phyloP scores from a whole-genome alignment of 73 alveolate genomes.

The Tetrahymena borealis region DNA sequence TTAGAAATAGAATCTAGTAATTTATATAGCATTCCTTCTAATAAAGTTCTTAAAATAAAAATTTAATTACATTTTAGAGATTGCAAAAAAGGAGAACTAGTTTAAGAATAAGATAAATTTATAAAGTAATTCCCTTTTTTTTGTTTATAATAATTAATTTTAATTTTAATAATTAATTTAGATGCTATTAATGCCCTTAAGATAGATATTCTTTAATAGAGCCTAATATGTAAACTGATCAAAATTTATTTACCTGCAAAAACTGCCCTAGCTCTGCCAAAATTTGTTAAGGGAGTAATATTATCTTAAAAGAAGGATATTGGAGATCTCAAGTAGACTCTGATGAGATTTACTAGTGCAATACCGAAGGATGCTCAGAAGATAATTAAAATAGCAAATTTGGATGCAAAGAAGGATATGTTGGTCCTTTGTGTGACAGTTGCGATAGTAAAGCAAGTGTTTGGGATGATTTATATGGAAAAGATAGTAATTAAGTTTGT shows the following conservation, averaged over 20 bases:
- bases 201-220: neutral
- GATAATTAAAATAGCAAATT: neutral
- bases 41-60: neutral
- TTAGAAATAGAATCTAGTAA: neutral
- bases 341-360: neutral
- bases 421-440: neutral
- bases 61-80: neutral
- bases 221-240: neutral
- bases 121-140: neutral
- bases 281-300: neutral
- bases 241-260: neutral
- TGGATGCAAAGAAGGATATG: neutral
- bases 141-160: neutral
- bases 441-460: neutral
- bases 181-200: neutral
- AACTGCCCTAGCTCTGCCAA: neutral
- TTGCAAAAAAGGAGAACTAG: neutral
- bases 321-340: neutral
- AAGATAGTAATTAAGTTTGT: neutral
- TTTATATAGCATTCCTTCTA: neutral
- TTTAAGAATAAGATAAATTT: neutral
- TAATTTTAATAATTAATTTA: neutral
- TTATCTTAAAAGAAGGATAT: neutral
- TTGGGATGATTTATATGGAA: neutral
- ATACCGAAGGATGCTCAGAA: neutral